These are phyloP conservation scores for Pistacia vera DNA, from an alignment of 345 rosid species.

Conservation along the genomic window DNA sequence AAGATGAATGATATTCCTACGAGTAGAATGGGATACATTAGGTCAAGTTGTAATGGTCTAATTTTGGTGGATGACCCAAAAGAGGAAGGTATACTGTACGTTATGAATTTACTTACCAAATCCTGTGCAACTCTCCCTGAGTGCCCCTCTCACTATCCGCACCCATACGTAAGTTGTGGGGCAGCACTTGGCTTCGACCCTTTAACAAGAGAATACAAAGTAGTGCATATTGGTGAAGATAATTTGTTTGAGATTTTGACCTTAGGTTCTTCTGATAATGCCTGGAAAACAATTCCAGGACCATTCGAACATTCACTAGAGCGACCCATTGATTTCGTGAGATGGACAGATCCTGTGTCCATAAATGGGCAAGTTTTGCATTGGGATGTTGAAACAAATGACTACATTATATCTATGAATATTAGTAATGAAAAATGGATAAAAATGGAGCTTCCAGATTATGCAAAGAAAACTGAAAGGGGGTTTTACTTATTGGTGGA, in stretches of 20 bases:
- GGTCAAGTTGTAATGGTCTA: too few relatives aligned
- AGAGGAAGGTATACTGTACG: too few relatives aligned
- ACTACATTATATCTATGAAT: constrained; percentile 24
- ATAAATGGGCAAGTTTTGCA: constrained; percentile 7
- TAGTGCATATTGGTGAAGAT: too few relatives aligned
- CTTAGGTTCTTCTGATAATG: not conserved
- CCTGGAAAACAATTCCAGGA: constrained; percentile 21
- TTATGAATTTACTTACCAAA: too few relatives aligned
- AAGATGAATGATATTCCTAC: too few relatives aligned
- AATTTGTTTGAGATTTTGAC: too few relatives aligned
- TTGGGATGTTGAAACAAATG: constrained; percentile 14
- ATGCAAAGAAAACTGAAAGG: not conserved
- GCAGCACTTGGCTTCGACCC: not conserved
- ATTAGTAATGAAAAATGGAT: not conserved
- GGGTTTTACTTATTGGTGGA: not conserved
- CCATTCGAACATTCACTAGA: not conserved
- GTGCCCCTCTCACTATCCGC: not conserved
- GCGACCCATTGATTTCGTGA: not conserved
- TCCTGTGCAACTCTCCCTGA: not conserved
- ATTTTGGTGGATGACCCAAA: too few relatives aligned
- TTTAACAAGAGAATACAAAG: too few relatives aligned
- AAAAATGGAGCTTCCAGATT: constrained; percentile 1
- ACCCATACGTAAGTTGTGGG: too few relatives aligned
- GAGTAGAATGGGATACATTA: not conserved
- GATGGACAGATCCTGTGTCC: constrained; percentile 13